Evolutionary conservation across 2,329 filamentous ascomycete species (phyloP).

Genomic region (Madurella fahalii): DNA sequence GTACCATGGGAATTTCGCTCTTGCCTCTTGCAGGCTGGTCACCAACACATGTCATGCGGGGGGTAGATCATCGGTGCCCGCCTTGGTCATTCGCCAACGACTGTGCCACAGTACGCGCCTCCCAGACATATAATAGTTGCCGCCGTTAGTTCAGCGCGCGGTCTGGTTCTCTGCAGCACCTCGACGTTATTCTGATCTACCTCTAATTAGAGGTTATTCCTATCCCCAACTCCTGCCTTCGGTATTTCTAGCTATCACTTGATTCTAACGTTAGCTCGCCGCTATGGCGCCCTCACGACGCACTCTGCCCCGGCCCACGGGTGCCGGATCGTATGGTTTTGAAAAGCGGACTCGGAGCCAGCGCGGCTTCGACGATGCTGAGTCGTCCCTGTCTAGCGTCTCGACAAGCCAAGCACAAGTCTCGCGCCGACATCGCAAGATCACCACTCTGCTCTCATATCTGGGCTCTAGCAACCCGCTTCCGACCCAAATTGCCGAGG

Average conservation of each 20-base stretch:
- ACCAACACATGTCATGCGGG: background rate
- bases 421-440: constrained; percentile 25
- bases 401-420: constrained; percentile 8
- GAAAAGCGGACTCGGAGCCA: constrained; percentile 42
- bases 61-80: background rate
- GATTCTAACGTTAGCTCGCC: background rate
- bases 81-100: background rate
- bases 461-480: constrained; percentile 55
- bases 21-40: background rate
- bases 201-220: no score
- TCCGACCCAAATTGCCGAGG: constrained; percentile 53
- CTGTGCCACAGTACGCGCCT: background rate
- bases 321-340: background rate
- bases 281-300: background rate
- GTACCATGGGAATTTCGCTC: background rate
- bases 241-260: no score
- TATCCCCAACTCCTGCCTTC: no score
- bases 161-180: no score
- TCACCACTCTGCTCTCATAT: constrained; percentile 45
- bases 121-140: no score
- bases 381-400: constrained; percentile 42
- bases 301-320: background rate
- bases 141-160: no score
- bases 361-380: constrained; percentile 47
- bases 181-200: no score